Base-by-base conservation (phyloP, 495 filamentous ascomycete species). In the Talaromyces stipitatus region DNA sequence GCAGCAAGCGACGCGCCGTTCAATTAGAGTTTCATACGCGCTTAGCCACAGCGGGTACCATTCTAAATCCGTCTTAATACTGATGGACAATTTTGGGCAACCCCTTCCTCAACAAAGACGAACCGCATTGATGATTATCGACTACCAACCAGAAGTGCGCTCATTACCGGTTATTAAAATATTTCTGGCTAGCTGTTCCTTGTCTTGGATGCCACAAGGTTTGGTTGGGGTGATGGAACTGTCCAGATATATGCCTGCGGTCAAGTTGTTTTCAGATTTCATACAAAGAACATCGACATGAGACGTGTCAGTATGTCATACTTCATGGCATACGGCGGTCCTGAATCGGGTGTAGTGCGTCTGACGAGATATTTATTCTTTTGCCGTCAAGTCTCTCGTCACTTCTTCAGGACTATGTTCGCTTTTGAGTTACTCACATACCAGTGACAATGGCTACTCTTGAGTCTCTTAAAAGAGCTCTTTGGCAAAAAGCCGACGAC, bases 381-480 rank as follows among this genome's bases (percentile, higher is more conserved):
- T 11, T 14, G 41, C 41, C 20, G 16, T 10, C 41, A 23, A 16
- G n/a, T 46, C 41, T 24, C 18, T 46, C 22, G 3, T 16, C 18
- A 20, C 22, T 10, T 14, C 41, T 22, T 46, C 41, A 22, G n/a
- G n/a, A 20, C 41, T 46, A 9, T 16, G 18, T 46, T 18, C 41
- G 12, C 7, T 5, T 12, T 46, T 46, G 16, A 6, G 18, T 46
- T 46, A 23, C 4, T 23, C 12, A 71, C n/a, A n/a, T n/a, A n/a
- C n/a, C n/a, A n/a, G n/a, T n/a, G n/a, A n/a, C n/a, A 61, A 85
- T 85, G 81, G 72, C 78, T 36, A 81, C 71, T 50, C 70, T 85
- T 61, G 62, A 76, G 27, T 63, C 66, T 46, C 70, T 85, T 28
- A 81, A 82, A 64, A 24, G 27, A 41, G 74, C 75, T 32, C 78